Evolutionary conservation across 1,139 yeast species (phyloP).

Genomic region (Protomyces inouyei): DNA sequence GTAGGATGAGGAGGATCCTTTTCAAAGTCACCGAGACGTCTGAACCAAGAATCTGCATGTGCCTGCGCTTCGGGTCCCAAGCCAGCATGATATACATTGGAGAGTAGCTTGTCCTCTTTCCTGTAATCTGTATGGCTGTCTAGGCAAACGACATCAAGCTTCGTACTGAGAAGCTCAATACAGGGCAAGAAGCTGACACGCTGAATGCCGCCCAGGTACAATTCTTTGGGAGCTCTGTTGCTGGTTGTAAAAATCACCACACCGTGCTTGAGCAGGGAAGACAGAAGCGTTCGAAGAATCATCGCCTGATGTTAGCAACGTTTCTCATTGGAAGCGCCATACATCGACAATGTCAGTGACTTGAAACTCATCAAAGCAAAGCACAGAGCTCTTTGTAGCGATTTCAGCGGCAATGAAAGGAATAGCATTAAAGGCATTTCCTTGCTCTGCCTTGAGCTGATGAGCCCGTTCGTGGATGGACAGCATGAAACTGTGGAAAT

Average conservation of each 20-base stretch:
- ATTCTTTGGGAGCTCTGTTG: conserved; percentile 88
- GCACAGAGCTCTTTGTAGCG: conserved; percentile 65
- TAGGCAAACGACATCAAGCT: conserved; percentile 70
- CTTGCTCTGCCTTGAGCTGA: conserved; percentile 59
- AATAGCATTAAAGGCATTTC: conserved; percentile 70
- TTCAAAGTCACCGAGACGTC: conserved; percentile 62
- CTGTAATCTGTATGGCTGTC: conserved; percentile 93
- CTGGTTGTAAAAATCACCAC: conserved; percentile 87
- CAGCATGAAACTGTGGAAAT: conserved; percentile 97
- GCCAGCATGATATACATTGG: conserved; percentile 76
- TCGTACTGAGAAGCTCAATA: conserved; percentile 67
- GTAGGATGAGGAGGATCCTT: conserved; percentile 42
- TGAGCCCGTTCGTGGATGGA: conserved; percentile 82
- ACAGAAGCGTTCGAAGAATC: conserved; percentile 72
- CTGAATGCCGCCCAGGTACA: conserved; percentile 89
- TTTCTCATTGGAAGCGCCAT: conserved; percentile 49
- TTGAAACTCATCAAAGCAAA: conserved; percentile 86
- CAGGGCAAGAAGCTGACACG: conserved; percentile 88
- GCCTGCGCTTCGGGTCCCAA: conserved; percentile 53
- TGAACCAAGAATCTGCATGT: conserved; percentile 77
- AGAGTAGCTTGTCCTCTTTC: conserved; percentile 74
- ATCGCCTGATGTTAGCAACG: conserved; percentile 96
- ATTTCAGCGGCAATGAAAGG: conserved; percentile 81
- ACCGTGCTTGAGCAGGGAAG: conserved; percentile 64
- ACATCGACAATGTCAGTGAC: conserved; percentile 96